Conservation (phyloP, 2,329 filamentous ascomycete genomes). For the Aspergillus hiratsukae region DNA sequence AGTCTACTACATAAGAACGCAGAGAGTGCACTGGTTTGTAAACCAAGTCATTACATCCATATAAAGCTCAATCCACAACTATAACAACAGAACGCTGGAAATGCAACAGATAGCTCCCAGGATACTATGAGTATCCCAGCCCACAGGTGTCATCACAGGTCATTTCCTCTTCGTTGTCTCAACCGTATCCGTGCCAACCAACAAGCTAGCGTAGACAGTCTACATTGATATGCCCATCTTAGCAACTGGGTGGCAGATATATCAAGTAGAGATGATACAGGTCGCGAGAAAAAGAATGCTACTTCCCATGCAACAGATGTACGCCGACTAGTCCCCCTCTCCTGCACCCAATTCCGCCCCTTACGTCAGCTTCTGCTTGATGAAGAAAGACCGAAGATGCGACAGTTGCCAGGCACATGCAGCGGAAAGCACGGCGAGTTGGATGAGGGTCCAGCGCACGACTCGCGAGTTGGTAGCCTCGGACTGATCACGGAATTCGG, state of each 20-base stretch:
- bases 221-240: neutral
- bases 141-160: neutral
- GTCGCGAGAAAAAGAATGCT: neutral
- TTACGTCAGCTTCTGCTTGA: conserved; percentile 99
- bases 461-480: conserved; percentile 89
- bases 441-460: conserved; percentile 88
- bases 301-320: neutral
- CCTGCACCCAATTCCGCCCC: neutral
- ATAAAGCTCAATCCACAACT: conserved; percentile 15
- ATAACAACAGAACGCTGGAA: neutral
- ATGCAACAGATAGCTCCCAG: neutral
- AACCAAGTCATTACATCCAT: conserved; percentile 26
- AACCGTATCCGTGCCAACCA: neutral
- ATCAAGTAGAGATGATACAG: neutral
- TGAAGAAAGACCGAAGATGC: conserved; percentile 94
- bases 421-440: conserved; percentile 74
- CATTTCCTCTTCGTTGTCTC: neutral
- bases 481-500: conserved; percentile 96
- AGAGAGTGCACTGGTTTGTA: neutral
- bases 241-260: neutral
- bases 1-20: neutral
- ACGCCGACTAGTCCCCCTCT: neutral
- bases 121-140: neutral
- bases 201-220: neutral
- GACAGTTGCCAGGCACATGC: conserved; percentile 98